These are phyloP conservation scores for Neurospora africana DNA, from an alignment of 495 filamentous ascomycete species.

Conservation along the genomic window DNA sequence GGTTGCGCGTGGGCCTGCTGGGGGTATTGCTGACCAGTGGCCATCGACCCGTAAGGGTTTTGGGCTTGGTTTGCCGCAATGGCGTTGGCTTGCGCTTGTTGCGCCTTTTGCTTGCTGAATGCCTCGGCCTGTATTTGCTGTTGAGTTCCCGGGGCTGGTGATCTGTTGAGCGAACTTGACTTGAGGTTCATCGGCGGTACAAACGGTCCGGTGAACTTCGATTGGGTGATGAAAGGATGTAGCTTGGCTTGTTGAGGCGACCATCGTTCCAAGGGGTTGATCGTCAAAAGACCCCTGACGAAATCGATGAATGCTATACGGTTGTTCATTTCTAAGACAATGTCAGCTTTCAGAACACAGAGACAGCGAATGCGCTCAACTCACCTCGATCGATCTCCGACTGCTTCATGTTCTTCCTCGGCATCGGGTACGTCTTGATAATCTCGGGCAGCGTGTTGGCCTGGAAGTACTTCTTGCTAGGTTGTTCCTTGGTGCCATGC, in stretches of 20 bases:
- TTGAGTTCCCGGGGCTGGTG: constrained; percentile 90
- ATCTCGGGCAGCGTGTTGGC: constrained; percentile 91
- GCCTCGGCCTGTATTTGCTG: constrained; percentile 94
- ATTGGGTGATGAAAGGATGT: constrained; percentile 98
- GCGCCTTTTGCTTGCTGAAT: constrained; percentile 75
- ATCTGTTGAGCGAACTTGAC: constrained; percentile 67
- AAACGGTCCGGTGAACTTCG: constrained; percentile 92
- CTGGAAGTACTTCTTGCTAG: constrained; percentile 98
- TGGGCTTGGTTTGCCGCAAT: constrained; percentile 46
- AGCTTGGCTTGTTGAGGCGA: constrained; percentile 95
- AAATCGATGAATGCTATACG: constrained; percentile 98
- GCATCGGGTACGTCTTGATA: constrained; percentile 95
- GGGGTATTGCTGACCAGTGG: constrained; percentile 28
- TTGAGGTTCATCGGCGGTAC: constrained; percentile 97
- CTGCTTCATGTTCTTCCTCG: constrained; percentile 98
- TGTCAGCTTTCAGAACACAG: not conserved
- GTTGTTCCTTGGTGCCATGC: constrained; percentile 92
- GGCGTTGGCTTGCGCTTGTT: constrained; percentile 55
- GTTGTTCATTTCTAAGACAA: constrained; percentile 82
- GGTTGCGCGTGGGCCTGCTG: constrained; percentile 32
- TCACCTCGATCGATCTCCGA: constrained; percentile 90
- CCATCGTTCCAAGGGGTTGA: constrained; percentile 96
- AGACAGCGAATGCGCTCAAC: constrained; percentile 10
- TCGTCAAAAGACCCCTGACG: constrained; percentile 85
- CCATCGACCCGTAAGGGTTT: constrained; percentile 34